phyloP scores from a whole-genome alignment of 148 eudicot species.

The Silene conica region DNA sequence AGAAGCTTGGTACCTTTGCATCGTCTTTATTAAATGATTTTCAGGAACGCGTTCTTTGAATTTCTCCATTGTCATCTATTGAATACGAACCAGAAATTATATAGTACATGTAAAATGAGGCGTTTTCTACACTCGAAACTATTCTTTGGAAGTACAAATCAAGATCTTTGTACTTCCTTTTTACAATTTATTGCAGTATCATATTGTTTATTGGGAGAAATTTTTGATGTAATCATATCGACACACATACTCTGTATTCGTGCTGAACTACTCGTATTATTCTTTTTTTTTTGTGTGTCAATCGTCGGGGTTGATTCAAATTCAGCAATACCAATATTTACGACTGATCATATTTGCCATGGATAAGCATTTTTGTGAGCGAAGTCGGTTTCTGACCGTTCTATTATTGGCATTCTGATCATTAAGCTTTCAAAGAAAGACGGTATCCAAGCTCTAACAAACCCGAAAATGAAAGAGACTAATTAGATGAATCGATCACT shows the following conservation, averaged over 20 bases:
- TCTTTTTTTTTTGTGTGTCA: no score
- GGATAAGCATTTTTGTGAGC: no score
- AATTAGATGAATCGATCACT: no score
- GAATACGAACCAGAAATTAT: slow-evolving; percentile 19
- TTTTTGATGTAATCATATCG: not conserved
- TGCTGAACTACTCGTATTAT: not conserved
- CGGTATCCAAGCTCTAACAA: no score
- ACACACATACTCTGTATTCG: slow-evolving; percentile 7
- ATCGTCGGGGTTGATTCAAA: no score
- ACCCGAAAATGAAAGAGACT: no score
- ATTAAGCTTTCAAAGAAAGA: no score
- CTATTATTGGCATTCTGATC: no score
- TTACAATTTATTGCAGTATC: slow-evolving; percentile 12
- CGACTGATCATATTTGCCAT: no score
- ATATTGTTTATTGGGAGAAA: slow-evolving; percentile 8
- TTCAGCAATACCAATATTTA: no score
- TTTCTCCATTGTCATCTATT: slow-evolving; percentile 20
- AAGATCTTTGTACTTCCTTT: slow-evolving; percentile 16
- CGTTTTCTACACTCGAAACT: slow-evolving; percentile 1
- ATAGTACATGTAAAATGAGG: slow-evolving; percentile 33
- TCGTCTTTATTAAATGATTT: slow-evolving; percentile 63
- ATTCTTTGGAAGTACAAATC: slow-evolving; percentile 31
- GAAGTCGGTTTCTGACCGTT: no score
- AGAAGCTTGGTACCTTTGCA: slow-evolving; percentile 72
- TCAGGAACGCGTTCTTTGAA: slow-evolving; percentile 81